phyloP scores from a whole-genome alignment of 441 rosid species.

The Bruguiera hainesii region DNA sequence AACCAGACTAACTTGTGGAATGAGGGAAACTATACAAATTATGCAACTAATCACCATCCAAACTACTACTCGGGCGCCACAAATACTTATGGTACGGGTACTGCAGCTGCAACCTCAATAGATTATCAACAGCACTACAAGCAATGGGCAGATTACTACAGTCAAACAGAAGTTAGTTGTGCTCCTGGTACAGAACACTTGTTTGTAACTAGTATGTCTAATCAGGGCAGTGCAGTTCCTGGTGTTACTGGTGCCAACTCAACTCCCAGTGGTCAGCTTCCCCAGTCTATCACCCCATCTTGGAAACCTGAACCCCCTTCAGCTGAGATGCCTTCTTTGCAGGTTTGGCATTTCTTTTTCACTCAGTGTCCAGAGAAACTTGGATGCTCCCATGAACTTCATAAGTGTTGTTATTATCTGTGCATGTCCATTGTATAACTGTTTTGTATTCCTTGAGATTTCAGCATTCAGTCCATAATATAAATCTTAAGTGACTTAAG shows the following conservation, averaged over 20 bases:
- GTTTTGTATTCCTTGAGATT: too few relatives aligned
- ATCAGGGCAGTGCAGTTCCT: constrained; percentile 53
- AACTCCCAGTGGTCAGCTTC: constrained; percentile 57
- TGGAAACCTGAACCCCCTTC: constrained; percentile 71
- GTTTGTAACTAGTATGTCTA: constrained; percentile 50
- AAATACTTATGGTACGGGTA: constrained; percentile 50
- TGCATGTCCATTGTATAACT: background rate
- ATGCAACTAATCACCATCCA: constrained; percentile 65
- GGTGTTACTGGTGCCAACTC: constrained; percentile 52
- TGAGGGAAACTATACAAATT: constrained; percentile 65
- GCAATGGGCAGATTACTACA: constrained; percentile 88
- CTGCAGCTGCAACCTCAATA: constrained; percentile 49
- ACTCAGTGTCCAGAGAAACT: constrained; percentile 7
- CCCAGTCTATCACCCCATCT: constrained; percentile 43
- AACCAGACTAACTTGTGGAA: constrained; percentile 61
- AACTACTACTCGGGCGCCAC: constrained; percentile 52
- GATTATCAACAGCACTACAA: constrained; percentile 75
- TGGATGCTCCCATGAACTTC: constrained; percentile 9
- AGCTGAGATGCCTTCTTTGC: constrained; percentile 58
- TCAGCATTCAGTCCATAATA: too few relatives aligned
- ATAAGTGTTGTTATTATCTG: background rate
- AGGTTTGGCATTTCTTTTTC: constrained; percentile 50
- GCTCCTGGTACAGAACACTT: constrained; percentile 96
- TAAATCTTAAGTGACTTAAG: too few relatives aligned
- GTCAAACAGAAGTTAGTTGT: constrained; percentile 91